A percentile compares a stretch with the other conserved stretches of the same genome.
Evolutionary conservation across 495 filamentous ascomycete genomes (phyloP).

Genomic region (Neurospora hispaniola): DNA sequence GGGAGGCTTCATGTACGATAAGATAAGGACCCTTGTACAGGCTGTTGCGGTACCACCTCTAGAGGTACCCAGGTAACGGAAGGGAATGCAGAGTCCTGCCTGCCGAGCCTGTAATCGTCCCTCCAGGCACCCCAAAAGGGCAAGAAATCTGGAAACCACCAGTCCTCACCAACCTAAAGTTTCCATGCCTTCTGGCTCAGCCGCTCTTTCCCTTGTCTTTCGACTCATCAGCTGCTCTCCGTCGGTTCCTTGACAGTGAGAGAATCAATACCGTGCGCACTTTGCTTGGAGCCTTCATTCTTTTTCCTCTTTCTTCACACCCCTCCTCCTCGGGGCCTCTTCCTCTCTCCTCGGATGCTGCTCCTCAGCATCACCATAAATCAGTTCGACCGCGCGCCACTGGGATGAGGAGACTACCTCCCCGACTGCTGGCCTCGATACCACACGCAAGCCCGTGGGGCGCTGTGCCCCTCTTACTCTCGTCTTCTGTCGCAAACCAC

Average conservation of each 20-base stretch:
- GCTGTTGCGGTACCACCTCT: no score
- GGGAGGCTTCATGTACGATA: neutral
- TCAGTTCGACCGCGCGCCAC: constrained; percentile 15
- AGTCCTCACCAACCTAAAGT: neutral
- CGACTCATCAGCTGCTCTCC: neutral
- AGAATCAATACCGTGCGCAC: neutral
- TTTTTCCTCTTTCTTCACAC: neutral
- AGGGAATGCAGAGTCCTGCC: neutral
- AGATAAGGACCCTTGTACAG: neutral
- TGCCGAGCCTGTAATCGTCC: neutral
- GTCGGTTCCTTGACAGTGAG: neutral
- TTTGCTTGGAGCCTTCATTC: neutral
- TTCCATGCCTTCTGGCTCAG: neutral
- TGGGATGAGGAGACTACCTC: constrained; percentile 30
- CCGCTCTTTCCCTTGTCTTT: neutral
- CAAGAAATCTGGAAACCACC: neutral
- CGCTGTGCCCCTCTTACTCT: constrained; percentile 1
- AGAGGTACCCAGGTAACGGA: no score
- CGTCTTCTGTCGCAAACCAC: neutral
- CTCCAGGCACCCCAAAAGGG: neutral
- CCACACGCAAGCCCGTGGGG: constrained; percentile 9
- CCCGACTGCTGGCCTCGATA: constrained; percentile 13
- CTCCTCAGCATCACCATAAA: constrained; percentile 15
- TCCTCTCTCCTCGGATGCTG: constrained; percentile 18
- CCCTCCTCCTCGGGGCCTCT: neutral